A percentile compares a stretch with the other conserved stretches of the same genome.
Conservation (phyloP, 306 rosid genomes). For the Begonia loranthoides region DNA sequence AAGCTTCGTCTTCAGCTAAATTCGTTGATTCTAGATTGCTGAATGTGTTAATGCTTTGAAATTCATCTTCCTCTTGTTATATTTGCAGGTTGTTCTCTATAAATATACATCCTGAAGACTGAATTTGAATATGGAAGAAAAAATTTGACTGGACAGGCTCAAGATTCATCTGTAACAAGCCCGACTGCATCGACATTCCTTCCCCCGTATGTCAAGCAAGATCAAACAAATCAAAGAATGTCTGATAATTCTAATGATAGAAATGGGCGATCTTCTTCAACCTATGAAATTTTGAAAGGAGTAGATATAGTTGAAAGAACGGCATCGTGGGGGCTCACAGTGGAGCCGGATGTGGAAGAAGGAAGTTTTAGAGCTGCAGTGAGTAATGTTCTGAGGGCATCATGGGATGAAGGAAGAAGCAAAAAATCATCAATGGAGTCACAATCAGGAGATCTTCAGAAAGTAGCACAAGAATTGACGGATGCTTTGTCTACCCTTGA, state of each 20-base stretch:
- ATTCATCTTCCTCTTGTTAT: too few species aligned
- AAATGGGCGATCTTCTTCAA: conserved; percentile 1
- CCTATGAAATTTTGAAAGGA: conserved; percentile 19
- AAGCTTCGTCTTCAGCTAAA: too few species aligned
- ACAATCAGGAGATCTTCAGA: conserved; percentile 30
- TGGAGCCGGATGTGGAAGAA: conserved; percentile 37
- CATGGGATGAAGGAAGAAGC: conserved; percentile 25
- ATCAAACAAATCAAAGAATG: too few species aligned
- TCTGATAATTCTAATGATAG: too few species aligned
- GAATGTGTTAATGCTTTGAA: too few species aligned
- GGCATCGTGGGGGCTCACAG: conserved; percentile 76
- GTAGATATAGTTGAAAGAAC: conserved; percentile 50
- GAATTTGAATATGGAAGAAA: neutral
- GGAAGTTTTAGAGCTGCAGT: conserved; percentile 24
- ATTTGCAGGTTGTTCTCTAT: conserved; percentile 6
- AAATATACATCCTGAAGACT: neutral
- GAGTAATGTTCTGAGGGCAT: conserved; percentile 10
- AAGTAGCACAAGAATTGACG: conserved; percentile 71
- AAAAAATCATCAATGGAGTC: conserved; percentile 30
- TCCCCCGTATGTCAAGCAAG: too few species aligned
- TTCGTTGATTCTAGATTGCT: too few species aligned
- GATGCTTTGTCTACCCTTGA: conserved; percentile 63
- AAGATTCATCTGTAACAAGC: neutral
- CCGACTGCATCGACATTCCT: too few species aligned
- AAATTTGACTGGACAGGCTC: neutral